Conservation (phyloP, 306 rosid genomes). For the Vicia faba region DNA sequence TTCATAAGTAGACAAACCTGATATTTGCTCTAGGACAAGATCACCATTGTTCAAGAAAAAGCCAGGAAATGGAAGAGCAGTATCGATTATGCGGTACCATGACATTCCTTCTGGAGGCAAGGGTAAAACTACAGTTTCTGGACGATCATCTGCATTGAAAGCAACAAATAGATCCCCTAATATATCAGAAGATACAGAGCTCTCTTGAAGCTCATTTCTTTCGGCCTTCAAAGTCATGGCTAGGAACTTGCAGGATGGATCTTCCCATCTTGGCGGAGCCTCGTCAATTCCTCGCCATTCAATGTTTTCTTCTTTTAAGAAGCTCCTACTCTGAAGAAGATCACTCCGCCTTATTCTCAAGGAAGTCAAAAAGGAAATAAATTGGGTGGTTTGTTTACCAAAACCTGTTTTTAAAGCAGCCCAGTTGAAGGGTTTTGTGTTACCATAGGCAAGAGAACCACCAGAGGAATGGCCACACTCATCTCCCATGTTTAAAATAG, state of each 20-base stretch:
- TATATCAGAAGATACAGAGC: slow-evolving; percentile 36
- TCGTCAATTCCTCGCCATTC: slow-evolving; percentile 65
- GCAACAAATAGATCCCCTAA: slow-evolving; percentile 66
- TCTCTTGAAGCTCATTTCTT: slow-evolving; percentile 26
- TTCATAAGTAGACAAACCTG: slow-evolving; percentile 46
- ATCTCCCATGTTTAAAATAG: slow-evolving; percentile 94
- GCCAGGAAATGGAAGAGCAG: slow-evolving; percentile 83
- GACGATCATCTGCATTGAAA: slow-evolving; percentile 65
- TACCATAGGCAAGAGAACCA: slow-evolving; percentile 59
- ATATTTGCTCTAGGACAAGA: slow-evolving; percentile 43
- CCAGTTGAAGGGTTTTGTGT: slow-evolving; percentile 69
- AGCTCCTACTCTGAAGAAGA: slow-evolving; percentile 63
- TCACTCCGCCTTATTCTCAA: slow-evolving; percentile 63
- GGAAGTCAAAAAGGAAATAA: slow-evolving; percentile 67
- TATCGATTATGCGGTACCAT: slow-evolving; percentile 77
- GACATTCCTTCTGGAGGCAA: slow-evolving; percentile 52
- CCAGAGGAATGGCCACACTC: slow-evolving; percentile 83
- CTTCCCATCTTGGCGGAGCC: slow-evolving; percentile 76
- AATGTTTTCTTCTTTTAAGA: slow-evolving; percentile 75
- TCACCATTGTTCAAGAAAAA: slow-evolving; percentile 64
- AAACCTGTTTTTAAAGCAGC: slow-evolving; percentile 60
- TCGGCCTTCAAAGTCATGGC: slow-evolving; percentile 72
- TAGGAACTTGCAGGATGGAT: slow-evolving; percentile 75
- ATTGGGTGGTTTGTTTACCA: slow-evolving; percentile 63
- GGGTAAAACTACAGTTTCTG: slow-evolving; percentile 64